Evolutionary conservation across 2,329 filamentous ascomycete species (phyloP).

Genomic region (Clarireedia homoeocarpa): DNA sequence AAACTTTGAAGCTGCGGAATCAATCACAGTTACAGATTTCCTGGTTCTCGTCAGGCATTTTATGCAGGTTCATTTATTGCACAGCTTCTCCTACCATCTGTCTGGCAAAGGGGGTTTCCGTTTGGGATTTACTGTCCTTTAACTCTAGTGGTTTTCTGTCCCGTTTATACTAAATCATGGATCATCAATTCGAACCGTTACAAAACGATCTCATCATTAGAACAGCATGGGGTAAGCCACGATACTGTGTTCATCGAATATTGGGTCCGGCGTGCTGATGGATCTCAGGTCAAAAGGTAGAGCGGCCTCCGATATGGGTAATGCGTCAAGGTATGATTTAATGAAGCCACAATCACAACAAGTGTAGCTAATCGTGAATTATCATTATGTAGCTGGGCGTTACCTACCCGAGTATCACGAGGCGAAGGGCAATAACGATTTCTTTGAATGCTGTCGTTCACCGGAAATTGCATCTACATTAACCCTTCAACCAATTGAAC

Average conservation of each 20-base stretch:
- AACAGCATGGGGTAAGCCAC: constrained; percentile 67
- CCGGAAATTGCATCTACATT: constrained; percentile 89
- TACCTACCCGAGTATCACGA: constrained; percentile 98
- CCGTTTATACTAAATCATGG: constrained; percentile 40
- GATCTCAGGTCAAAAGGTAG: constrained; percentile 70
- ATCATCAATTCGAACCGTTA: constrained; percentile 68
- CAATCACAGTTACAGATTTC: neutral
- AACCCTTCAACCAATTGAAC: constrained; percentile 90
- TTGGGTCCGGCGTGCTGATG: constrained; percentile 8
- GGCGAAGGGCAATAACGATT: constrained; percentile 83
- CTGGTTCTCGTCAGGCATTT: no score
- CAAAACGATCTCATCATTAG: constrained; percentile 90
- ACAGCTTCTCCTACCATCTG: no score
- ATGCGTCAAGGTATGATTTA: constrained; percentile 80
- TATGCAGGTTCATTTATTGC: no score
- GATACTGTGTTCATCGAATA: neutral
- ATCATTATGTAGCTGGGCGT: constrained; percentile 62
- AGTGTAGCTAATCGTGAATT: no score
- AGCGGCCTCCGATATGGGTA: constrained; percentile 94
- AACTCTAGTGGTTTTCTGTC: neutral
- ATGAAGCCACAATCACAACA: neutral
- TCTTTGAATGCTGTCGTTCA: constrained; percentile 94
- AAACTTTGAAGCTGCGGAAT: neutral
- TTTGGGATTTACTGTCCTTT: neutral
- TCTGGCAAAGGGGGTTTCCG: neutral